These are phyloP conservation scores for Aspergillus hancockii DNA, from an alignment of 495 filamentous ascomycete genomes.

Conservation along the genomic window DNA sequence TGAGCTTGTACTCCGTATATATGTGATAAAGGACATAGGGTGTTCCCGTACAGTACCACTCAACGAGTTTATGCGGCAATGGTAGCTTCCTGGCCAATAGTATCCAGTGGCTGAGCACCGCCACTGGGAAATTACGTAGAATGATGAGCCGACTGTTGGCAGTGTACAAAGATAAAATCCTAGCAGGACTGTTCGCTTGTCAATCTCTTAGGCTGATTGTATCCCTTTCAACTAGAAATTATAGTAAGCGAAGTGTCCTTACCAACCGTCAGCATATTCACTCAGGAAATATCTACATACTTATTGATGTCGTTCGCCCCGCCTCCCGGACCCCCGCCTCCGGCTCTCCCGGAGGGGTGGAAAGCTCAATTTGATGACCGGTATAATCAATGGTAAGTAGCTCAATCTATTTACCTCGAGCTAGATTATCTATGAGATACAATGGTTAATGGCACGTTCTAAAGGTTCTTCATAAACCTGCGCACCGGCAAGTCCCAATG, in stretches of 20 bases:
- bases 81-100: background rate
- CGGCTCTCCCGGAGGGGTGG: conserved; percentile 87
- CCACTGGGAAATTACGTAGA: conserved; percentile 1
- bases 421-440: background rate
- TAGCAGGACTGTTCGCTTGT: too few species aligned
- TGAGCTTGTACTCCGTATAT: background rate
- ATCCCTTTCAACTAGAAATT: background rate
- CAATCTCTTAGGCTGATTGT: background rate
- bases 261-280: background rate
- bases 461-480: conserved; percentile 86
- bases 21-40: background rate
- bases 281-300: background rate
- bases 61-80: too few species aligned
- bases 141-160: background rate
- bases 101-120: background rate
- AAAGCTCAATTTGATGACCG: conserved; percentile 73
- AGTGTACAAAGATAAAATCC: too few species aligned
- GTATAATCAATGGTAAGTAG: conserved; percentile 73
- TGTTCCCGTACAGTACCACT: too few species aligned
- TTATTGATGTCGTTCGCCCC: conserved; percentile 56
- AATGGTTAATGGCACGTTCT: background rate
- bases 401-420: background rate
- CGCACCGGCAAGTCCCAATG: conserved; percentile 86
- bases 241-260: background rate
- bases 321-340: conserved; percentile 80